These are phyloP conservation scores for Eruca vesicaria DNA, from an alignment of 441 rosid species.

Conservation along the genomic window DNA sequence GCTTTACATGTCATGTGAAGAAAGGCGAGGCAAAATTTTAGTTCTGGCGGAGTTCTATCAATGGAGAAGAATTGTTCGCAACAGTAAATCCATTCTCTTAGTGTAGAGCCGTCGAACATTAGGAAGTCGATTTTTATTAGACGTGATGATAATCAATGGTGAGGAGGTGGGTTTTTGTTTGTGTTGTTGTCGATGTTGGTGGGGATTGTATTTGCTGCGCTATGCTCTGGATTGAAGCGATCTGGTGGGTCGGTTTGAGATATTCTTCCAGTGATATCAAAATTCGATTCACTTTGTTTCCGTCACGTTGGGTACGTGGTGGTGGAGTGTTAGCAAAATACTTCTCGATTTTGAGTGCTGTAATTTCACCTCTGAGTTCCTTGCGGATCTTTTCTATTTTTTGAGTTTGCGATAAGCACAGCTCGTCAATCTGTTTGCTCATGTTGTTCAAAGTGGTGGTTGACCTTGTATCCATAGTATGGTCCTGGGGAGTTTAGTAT, in stretches of 20 bases:
- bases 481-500: neutral
- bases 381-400: neutral
- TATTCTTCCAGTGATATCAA: neutral
- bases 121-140: too few relatives aligned
- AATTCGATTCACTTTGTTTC: neutral
- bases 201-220: neutral
- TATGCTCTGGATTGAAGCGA: neutral
- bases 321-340: neutral
- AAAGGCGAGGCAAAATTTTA: too few relatives aligned
- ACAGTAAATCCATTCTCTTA: too few relatives aligned
- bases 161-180: too few relatives aligned
- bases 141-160: too few relatives aligned
- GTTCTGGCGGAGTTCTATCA: too few relatives aligned
- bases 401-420: neutral
- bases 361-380: too few relatives aligned
- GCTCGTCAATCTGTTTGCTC: neutral
- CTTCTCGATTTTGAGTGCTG: neutral
- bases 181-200: too few relatives aligned
- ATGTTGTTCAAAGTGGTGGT: neutral
- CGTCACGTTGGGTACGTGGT: neutral
- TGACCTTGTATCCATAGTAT: neutral
- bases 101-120: too few relatives aligned
- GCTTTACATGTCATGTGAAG: too few relatives aligned
- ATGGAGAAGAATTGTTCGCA: too few relatives aligned
- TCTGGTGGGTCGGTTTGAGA: neutral